Percentiles rank a stretch among this genome's conserved stretches.
phyloP scores from a whole-genome alignment of 2,329 filamentous ascomycete genomes.

The Fusarium secorum region DNA sequence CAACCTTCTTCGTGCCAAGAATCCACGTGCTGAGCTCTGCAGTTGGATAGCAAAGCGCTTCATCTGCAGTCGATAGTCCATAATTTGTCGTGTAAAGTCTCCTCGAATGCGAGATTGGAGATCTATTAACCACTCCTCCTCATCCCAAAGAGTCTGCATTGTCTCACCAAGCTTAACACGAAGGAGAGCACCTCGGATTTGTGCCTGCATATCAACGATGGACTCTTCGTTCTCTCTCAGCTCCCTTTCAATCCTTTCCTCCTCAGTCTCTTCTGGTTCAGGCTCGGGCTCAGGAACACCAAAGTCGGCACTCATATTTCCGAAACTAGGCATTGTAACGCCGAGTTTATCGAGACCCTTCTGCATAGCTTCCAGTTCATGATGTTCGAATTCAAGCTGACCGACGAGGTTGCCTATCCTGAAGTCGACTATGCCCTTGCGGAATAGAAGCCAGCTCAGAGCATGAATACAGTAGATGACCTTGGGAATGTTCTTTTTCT shows the following conservation, averaged over 20 bases:
- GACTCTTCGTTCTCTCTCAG: slow-evolving; percentile 76
- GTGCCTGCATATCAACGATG: slow-evolving; percentile 84
- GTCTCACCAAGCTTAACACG: slow-evolving; percentile 78
- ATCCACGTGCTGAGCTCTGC: slow-evolving; percentile 80
- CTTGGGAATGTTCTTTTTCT: slow-evolving; percentile 99
- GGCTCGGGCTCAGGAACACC: slow-evolving; percentile 78
- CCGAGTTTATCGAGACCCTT: slow-evolving; percentile 96
- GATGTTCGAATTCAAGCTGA: slow-evolving; percentile 95
- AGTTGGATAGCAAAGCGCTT: slow-evolving; percentile 78
- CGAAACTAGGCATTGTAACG: slow-evolving; percentile 95
- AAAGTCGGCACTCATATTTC: slow-evolving; percentile 96
- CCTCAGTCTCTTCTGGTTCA: slow-evolving; percentile 85
- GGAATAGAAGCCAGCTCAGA: slow-evolving; percentile 94
- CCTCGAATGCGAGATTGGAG: slow-evolving; percentile 88
- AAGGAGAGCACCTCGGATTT: slow-evolving; percentile 81
- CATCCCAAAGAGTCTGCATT: slow-evolving; percentile 92
- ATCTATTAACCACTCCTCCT: slow-evolving; percentile 78
- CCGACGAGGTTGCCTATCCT: slow-evolving; percentile 96
- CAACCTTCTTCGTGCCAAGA: slow-evolving; percentile 72
- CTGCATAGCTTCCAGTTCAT: slow-evolving; percentile 95
- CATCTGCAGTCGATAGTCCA: slow-evolving; percentile 85
- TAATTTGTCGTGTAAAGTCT: slow-evolving; percentile 84
- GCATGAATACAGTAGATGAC: slow-evolving; percentile 99
- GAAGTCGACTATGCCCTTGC: slow-evolving; percentile 94
- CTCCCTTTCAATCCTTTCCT: slow-evolving; percentile 85